Conservation (phyloP, 2,329 filamentous ascomycete genomes). For the Purpureocillium lavendulum region DNA sequence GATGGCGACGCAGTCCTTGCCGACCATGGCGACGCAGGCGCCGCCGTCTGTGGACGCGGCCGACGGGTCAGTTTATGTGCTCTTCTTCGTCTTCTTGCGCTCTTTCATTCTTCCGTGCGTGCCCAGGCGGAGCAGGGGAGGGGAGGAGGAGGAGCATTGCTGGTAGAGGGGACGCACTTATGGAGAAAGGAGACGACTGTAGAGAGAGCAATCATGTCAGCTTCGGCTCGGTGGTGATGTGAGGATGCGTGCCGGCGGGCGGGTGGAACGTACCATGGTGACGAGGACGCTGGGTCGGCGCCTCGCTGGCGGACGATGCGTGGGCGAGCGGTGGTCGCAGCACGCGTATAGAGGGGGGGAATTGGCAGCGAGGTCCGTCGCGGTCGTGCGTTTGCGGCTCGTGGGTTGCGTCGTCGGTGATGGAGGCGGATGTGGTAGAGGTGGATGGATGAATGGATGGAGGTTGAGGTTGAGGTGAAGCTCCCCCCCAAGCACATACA, state of each 20-base stretch:
- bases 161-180: constrained; percentile 57
- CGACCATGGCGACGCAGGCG: constrained; percentile 96
- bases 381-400: too few species aligned
- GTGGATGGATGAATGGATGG: neutral
- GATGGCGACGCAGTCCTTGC: constrained; percentile 99
- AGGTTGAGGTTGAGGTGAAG: neutral
- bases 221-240: neutral
- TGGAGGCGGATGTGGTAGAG: neutral
- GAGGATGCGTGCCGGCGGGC: neutral
- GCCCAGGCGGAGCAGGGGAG: neutral
- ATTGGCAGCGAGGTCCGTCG: too few species aligned
- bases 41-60: constrained; percentile 56
- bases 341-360: too few species aligned
- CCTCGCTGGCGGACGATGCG: too few species aligned
- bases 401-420: neutral
- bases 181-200: constrained; percentile 86
- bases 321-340: too few species aligned
- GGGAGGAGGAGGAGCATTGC: neutral
- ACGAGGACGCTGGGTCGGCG: too few species aligned
- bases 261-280: too few species aligned
- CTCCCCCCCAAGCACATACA: neutral
- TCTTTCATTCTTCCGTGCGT: too few species aligned
- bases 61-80: neutral
- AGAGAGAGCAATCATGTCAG: constrained; percentile 17
- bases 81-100: too few species aligned